Conservation (phyloP, 2,329 filamentous ascomycete species). For the Xylariaceae sp. region DNA sequence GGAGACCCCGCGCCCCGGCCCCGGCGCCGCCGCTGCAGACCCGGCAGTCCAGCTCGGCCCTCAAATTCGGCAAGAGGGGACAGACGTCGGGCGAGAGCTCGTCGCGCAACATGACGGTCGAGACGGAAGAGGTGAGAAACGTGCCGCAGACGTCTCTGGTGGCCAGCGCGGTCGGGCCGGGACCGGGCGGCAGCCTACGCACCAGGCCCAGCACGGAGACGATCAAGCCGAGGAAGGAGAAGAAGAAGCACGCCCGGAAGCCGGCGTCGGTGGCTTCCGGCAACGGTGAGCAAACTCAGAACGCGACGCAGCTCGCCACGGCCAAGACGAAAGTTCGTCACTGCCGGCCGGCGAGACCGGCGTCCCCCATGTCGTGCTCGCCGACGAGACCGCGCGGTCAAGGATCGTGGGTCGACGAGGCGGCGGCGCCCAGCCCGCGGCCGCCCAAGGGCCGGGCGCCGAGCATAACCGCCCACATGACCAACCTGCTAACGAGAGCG, state of each 20-base stretch:
- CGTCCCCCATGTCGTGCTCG: conserved; percentile 25
- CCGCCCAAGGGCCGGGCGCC: conserved; percentile 17
- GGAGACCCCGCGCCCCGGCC: conserved; percentile 35
- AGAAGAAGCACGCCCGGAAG: conserved; percentile 73
- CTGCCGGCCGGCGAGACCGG: conserved; percentile 32
- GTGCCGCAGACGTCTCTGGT: conserved; percentile 77
- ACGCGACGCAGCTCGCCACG: conserved; percentile 20
- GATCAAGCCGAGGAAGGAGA: conserved; percentile 88
- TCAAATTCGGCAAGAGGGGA: conserved; percentile 58
- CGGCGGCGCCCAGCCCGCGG: conserved; percentile 13
- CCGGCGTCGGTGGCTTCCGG: conserved; percentile 62
- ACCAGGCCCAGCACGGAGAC: conserved; percentile 91
- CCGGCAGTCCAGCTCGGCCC: conserved; percentile 60
- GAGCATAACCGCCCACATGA: conserved; percentile 31
- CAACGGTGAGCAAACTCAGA: conserved; percentile 71
- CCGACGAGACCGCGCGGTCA: conserved; percentile 27
- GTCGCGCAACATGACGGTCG: conserved; percentile 87
- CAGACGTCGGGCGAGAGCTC: conserved; percentile 65
- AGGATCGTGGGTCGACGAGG: conserved; percentile 26
- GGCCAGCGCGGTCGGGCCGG: conserved; percentile 54
- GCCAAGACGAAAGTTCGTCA: conserved; percentile 32
- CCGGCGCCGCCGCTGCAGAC: conserved; percentile 46
- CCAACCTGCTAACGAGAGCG: conserved; percentile 37
- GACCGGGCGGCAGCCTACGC: conserved; percentile 65
- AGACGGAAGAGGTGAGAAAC: conserved; percentile 91